Evolutionary conservation across 2,329 filamentous ascomycete genomes (phyloP).

Genomic region (Tolypocladium tundrense): DNA sequence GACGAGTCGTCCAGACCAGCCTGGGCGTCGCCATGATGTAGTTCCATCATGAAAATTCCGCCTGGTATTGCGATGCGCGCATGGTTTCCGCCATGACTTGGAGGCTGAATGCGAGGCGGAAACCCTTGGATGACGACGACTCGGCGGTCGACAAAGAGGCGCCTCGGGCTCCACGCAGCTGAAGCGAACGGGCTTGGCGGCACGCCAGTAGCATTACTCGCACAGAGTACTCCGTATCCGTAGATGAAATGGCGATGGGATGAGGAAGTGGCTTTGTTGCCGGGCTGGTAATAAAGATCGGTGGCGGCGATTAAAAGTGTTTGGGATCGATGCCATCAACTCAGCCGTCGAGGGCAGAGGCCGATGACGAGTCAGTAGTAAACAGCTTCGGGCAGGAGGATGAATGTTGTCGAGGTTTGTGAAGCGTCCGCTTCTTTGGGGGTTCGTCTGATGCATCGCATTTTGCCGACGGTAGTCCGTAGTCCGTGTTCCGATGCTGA

Average conservation of each 20-base stretch:
- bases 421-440: background rate
- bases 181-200: background rate
- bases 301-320: background rate
- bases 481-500: background rate
- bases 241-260: too few relatives aligned
- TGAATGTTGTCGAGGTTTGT: background rate
- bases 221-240: too few relatives aligned
- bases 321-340: background rate
- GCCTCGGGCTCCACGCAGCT: background rate
- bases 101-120: background rate
- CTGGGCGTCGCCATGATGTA: background rate
- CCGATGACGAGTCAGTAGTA: background rate
- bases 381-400: background rate
- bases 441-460: background rate
- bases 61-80: background rate
- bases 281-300: too few relatives aligned
- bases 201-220: background rate
- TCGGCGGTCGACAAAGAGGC: background rate
- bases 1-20: background rate
- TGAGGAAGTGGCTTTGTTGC: background rate
- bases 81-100: background rate
- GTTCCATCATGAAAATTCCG: background rate
- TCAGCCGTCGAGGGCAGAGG: background rate
- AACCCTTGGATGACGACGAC: background rate
- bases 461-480: background rate